Evolutionary conservation across 768 basidiomycete species (phyloP).

Genomic region (Boletus subparvulus): DNA sequence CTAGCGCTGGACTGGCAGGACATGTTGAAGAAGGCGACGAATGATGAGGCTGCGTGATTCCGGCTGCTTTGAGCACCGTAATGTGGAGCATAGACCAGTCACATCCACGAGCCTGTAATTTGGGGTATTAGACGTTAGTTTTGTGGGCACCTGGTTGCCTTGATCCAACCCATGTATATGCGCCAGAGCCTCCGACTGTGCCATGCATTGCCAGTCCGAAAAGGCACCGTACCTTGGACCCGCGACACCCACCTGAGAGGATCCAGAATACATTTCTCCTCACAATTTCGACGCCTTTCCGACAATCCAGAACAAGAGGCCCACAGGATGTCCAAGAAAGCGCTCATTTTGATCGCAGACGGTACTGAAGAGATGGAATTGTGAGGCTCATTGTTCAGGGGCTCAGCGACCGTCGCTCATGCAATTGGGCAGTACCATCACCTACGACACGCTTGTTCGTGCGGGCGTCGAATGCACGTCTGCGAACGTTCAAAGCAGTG

Average conservation of each 20-base stretch:
- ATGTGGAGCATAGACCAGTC: neutral
- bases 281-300: neutral
- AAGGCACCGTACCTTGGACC: neutral
- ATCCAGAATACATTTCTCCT: neutral
- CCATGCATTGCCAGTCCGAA: neutral
- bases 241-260: neutral
- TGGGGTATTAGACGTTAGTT: neutral
- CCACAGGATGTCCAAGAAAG: slow-evolving; percentile 36
- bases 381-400: slow-evolving; percentile 24
- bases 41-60: slow-evolving; percentile 41
- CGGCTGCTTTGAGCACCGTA: neutral
- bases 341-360: slow-evolving; percentile 72
- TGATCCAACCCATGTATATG: neutral
- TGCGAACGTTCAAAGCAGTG: slow-evolving; percentile 52
- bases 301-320: neutral
- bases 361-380: slow-evolving; percentile 92
- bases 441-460: slow-evolving; percentile 79
- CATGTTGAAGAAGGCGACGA: slow-evolving; percentile 60
- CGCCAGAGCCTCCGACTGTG: neutral
- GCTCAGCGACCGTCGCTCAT: neutral
- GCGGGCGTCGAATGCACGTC: slow-evolving; percentile 68
- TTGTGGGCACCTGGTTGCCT: neutral
- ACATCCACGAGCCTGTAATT: neutral
- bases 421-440: slow-evolving; percentile 58
- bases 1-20: slow-evolving; percentile 85